Percentiles rank a stretch among this genome's conserved stretches.
These are phyloP conservation scores for Pythium folliculosum DNA, from an alignment of 352 stramenopile species.

Conservation along the genomic window DNA sequence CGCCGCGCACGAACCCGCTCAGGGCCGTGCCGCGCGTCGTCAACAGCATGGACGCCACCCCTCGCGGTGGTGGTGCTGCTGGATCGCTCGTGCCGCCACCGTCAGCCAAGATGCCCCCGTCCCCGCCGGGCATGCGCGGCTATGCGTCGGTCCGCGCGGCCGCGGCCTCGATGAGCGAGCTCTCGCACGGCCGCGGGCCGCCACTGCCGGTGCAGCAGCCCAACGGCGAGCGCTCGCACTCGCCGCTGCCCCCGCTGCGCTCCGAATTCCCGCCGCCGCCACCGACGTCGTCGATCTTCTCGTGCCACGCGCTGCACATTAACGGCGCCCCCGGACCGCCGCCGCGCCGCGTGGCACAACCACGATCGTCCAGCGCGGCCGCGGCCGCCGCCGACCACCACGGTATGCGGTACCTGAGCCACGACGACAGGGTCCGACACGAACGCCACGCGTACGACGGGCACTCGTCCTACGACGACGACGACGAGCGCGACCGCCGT, in stretches of 20 bases:
- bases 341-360: conserved; percentile 5
- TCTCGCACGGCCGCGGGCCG: background rate
- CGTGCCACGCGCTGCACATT: conserved; percentile 18
- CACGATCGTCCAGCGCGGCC: conserved; percentile 5
- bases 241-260: conserved; percentile 8
- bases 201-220: conserved; percentile 8
- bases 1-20: conserved; percentile 26
- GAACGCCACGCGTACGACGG: conserved; percentile 13
- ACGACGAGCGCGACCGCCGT: conserved; percentile 20
- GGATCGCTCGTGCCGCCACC: background rate
- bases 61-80: background rate
- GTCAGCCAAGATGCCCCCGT: background rate
- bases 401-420: conserved; percentile 8
- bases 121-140: background rate
- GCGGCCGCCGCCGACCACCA: background rate
- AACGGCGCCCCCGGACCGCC: background rate
- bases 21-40: conserved; percentile 20
- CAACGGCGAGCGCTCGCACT: conserved; percentile 5
- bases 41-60: conserved; percentile 7
- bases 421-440: conserved; percentile 8
- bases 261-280: conserved; percentile 16
- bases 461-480: conserved; percentile 16
- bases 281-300: conserved; percentile 19
- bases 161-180: conserved; percentile 6
- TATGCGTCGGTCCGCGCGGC: conserved; percentile 4